Evolutionary conservation across 2,329 filamentous ascomycete species (phyloP).

Genomic region (Trichoderma koningii): DNA sequence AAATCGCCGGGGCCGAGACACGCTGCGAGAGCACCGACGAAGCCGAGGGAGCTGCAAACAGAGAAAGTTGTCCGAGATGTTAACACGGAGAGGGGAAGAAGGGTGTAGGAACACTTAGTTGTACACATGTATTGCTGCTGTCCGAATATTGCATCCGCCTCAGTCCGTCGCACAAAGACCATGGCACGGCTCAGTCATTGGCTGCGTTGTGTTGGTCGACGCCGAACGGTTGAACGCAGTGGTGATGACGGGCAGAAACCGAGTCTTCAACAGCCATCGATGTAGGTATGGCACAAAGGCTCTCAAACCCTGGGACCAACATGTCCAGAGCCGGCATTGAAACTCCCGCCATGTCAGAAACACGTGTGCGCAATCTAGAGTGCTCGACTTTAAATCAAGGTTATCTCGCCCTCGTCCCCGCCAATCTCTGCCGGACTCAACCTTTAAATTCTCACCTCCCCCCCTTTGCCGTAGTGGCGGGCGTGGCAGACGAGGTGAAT

Average conservation of each 20-base stretch:
- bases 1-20: neutral
- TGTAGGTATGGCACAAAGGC: too few relatives aligned
- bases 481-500: neutral
- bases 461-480: neutral
- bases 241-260: too few relatives aligned
- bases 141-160: neutral
- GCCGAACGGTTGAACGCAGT: too few relatives aligned
- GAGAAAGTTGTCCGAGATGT: neutral
- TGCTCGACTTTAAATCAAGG: conserved; percentile 21
- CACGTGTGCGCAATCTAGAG: neutral
- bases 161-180: neutral
- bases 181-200: neutral
- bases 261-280: too few relatives aligned
- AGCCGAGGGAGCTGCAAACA: neutral
- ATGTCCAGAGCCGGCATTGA: neutral
- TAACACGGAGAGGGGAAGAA: neutral
- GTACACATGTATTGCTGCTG: neutral
- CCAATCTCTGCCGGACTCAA: conserved; percentile 7
- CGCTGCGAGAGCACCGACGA: conserved; percentile 1
- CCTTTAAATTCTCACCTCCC: neutral
- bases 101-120: too few relatives aligned
- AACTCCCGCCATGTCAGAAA: neutral
- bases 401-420: conserved; percentile 12
- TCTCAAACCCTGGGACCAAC: too few relatives aligned
- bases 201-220: too few relatives aligned